phyloP scores from a whole-genome alignment of 371 early-diverging fungal species.

The Capniomyces stellatus region DNA sequence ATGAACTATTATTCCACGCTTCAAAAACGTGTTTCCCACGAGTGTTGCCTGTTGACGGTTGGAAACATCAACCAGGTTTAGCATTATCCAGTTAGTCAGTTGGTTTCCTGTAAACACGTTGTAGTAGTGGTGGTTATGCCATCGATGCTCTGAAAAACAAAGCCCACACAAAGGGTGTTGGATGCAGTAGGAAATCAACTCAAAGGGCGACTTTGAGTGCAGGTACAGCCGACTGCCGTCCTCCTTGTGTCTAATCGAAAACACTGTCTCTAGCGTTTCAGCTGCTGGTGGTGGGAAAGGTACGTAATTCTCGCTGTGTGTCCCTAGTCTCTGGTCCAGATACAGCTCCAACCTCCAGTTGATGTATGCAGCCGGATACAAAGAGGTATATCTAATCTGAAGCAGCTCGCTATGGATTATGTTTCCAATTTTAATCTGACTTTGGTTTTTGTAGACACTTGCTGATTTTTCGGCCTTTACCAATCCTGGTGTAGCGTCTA shows the following conservation, averaged over 20 bases:
- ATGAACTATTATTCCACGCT: constrained; percentile 59
- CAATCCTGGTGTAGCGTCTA: no score
- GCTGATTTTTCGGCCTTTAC: no score
- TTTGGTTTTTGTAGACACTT: background rate
- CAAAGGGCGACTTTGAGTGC: constrained; percentile 15
- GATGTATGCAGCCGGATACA: constrained; percentile 15
- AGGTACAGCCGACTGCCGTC: constrained; percentile 6
- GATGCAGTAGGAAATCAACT: constrained; percentile 46
- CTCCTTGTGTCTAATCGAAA: constrained; percentile 6
- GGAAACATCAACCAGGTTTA: constrained; percentile 54
- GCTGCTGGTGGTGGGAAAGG: background rate
- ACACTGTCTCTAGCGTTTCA: constrained; percentile 1
- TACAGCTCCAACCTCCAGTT: constrained; percentile 11
- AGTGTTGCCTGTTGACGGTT: constrained; percentile 67
- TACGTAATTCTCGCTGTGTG: constrained; percentile 2
- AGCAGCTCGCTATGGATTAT: constrained; percentile 17
- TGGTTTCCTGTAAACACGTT: constrained; percentile 73
- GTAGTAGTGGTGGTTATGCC: constrained; percentile 69
- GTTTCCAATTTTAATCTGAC: constrained; percentile 5
- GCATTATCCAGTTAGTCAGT: constrained; percentile 76
- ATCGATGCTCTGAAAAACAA: constrained; percentile 57
- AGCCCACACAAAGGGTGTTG: constrained; percentile 53
- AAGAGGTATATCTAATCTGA: constrained; percentile 23
- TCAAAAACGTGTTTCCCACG: constrained; percentile 61
- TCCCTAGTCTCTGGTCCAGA: constrained; percentile 7